Percentiles rank a stretch among this genome's conserved stretches.
These are phyloP conservation scores for Peronospora belbahrii DNA, from an alignment of 352 stramenopile genomes.

Conservation along the genomic window DNA sequence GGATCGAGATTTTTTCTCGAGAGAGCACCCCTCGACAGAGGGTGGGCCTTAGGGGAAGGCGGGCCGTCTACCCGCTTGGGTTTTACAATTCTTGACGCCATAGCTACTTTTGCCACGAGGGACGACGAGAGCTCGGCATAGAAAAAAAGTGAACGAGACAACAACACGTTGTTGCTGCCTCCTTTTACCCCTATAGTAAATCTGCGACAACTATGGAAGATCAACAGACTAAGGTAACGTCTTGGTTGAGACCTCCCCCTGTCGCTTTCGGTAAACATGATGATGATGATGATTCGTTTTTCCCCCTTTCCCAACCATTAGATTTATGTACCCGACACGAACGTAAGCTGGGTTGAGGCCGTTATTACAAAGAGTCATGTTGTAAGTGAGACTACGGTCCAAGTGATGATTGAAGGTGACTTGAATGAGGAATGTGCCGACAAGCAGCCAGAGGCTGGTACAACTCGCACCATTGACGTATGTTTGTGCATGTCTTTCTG, in stretches of 20 bases:
- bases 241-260: not conserved
- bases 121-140: constrained; percentile 10
- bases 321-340: constrained; percentile 76
- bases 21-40: constrained; percentile 17
- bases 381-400: constrained; percentile 71
- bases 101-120: constrained; percentile 35
- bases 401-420: constrained; percentile 70
- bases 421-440: constrained; percentile 50
- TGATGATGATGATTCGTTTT: not conserved
- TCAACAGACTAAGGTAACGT: constrained; percentile 37
- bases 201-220: constrained; percentile 25
- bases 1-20: constrained; percentile 21
- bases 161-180: not conserved
- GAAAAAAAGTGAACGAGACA: constrained; percentile 1
- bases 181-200: not conserved
- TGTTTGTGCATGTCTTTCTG: constrained; percentile 3
- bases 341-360: constrained; percentile 77
- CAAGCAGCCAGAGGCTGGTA: constrained; percentile 52
- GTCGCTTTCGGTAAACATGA: constrained; percentile 1
- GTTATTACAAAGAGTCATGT: constrained; percentile 77
- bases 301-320: constrained; percentile 11
- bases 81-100: constrained; percentile 17
- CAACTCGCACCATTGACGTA: constrained; percentile 44
- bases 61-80: constrained; percentile 3
- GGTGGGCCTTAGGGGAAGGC: constrained; percentile 11